Evolutionary conservation across 176 grass and related monocot species (phyloP).

Genomic region (Oryza punctata): DNA sequence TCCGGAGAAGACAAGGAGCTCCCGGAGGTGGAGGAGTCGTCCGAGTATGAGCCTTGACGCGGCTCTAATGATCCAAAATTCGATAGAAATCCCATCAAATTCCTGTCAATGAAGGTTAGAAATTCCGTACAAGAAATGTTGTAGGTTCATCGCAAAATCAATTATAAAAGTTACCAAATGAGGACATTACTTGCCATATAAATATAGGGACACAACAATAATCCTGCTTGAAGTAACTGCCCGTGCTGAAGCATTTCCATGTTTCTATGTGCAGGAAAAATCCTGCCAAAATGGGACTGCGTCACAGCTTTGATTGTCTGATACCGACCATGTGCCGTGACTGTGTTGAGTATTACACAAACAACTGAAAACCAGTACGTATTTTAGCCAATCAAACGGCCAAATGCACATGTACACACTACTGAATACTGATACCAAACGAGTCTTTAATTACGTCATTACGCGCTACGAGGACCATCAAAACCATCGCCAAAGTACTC

Average conservation of each 20-base stretch:
- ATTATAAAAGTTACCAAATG: background rate
- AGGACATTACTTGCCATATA: background rate
- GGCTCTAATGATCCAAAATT: too few species aligned
- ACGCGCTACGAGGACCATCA: background rate
- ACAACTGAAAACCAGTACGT: background rate
- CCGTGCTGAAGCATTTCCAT: background rate
- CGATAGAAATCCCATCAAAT: too few species aligned
- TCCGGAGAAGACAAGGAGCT: too few species aligned
- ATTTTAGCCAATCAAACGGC: background rate
- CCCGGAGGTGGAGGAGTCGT: too few species aligned
- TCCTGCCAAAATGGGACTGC: background rate
- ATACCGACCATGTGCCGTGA: background rate
- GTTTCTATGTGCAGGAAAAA: background rate
- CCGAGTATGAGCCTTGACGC: too few species aligned
- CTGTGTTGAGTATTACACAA: background rate
- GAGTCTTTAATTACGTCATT: background rate
- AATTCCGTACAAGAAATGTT: too few species aligned
- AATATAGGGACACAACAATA: background rate
- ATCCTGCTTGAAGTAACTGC: background rate
- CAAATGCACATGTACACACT: background rate
- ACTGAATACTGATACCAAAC: background rate
- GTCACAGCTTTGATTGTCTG: background rate
- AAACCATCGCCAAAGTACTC: background rate
- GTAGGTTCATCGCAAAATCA: too few species aligned
- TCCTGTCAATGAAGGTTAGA: too few species aligned